Conservation (phyloP, 2,329 filamentous ascomycete genomes). For the Myriosclerotinia scirpicola region DNA sequence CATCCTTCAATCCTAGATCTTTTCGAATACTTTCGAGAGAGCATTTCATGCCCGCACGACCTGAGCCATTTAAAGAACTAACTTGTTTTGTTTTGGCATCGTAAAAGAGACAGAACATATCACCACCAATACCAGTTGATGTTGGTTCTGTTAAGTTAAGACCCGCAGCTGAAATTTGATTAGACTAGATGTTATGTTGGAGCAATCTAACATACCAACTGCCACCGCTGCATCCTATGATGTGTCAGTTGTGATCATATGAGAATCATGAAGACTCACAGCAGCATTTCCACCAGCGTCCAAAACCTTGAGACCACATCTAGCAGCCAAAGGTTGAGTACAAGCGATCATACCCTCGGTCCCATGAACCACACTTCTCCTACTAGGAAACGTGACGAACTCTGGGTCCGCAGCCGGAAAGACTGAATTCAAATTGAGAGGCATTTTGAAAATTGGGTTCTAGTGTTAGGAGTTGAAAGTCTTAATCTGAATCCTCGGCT, state of each 20-base stretch:
- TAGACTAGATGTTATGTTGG: constrained; percentile 9
- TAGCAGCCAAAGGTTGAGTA: constrained; percentile 84
- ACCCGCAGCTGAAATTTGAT: constrained; percentile 65
- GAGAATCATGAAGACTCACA: constrained; percentile 51
- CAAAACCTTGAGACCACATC: constrained; percentile 83
- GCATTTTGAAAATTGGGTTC: constrained; percentile 32
- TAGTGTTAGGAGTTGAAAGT: neutral
- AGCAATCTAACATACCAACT: constrained; percentile 58
- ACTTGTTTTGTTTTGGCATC: constrained; percentile 66
- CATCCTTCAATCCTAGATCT: constrained; percentile 64
- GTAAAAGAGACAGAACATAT: constrained; percentile 56
- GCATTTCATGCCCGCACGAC: constrained; percentile 70
- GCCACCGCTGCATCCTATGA: constrained; percentile 90
- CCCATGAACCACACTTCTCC: constrained; percentile 90
- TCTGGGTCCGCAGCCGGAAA: constrained; percentile 40
- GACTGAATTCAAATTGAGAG: constrained; percentile 40
- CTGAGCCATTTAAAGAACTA: constrained; percentile 87
- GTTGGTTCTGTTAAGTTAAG: constrained; percentile 92
- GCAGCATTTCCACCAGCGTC: constrained; percentile 89
- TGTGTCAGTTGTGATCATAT: constrained; percentile 24
- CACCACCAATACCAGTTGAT: constrained; percentile 92
- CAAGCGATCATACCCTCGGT: constrained; percentile 88
- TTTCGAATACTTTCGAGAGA: constrained; percentile 69
- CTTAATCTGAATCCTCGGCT: neutral
- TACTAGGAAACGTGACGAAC: constrained; percentile 70